Evolutionary conservation across 2,329 filamentous ascomycete species (phyloP), one percentile per base, ranked within the genome.

Genomic region (Penicillium sp.): DNA sequence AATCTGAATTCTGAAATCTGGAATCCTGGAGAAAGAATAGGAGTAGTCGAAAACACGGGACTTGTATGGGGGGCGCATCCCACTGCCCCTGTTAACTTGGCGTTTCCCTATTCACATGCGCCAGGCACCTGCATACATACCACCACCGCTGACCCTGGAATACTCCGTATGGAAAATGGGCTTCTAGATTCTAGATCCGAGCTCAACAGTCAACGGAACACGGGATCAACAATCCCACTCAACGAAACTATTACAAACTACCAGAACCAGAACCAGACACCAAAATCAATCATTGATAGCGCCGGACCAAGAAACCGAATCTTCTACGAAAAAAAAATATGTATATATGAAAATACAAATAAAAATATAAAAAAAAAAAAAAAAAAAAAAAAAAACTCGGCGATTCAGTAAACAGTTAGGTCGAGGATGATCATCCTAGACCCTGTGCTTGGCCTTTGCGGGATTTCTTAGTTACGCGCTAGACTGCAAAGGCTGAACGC

Each of bases 341-440:
- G 1, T 19, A 19, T 19, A 19, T 19, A 19, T 19, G 19, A 19
- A 19, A 19, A 19, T 19, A 19, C 19, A 19, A 19, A 19, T 19
- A 19, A 10, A 10, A 29, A 11, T 3, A 29, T 3, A 29, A 10
- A 29, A 11, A 29, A 7, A 29, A 8, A 14, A 31, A 31, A 4
- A 4, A 4, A 4, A 31, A 13, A 31, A 14, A 13, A 14, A 31
- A 31, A 31, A 13, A 31, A 11, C 29, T 25, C 42, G n/a, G 1
- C 31, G 13, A 7, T 33, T 31, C n/a, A 21, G 19, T 19, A 50
- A 45, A 46, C 47, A 55, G 48, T 55, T 56, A 57, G 54, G 35
- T 44, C 54, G 25, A 33, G 27, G 54, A 53, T 48, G 54, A 57
- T 57, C 54, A 57, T 46, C 43, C 42, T 11, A 53, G 54, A 57